Base-by-base conservation (phyloP, 495 filamentous ascomycete genomes). In the Parathielavia hyrcaniae region DNA sequence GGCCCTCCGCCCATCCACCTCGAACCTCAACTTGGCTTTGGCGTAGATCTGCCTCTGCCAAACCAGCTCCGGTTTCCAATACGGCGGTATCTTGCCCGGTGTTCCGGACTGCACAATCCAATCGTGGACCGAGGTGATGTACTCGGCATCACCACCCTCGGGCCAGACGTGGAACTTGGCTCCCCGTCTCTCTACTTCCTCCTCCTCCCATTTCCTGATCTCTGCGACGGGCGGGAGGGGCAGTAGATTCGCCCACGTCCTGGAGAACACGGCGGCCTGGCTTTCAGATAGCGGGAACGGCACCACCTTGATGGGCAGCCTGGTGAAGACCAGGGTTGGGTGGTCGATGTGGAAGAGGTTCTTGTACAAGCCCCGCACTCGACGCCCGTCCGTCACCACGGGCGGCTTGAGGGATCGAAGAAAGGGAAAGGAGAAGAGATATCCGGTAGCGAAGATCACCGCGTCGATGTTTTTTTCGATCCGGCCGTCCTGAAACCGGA, bases 221-320 rank as follows among this genome's bases (percentile, higher is more conserved):
- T 83, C 81, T 9, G 68, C 65, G 13, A 59, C 63, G 0, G 78
- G 61, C 0, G 91, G 92, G 10, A 95, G 73, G 0, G 61, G 61
- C 3, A 96, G 75, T 0, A 83, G 71, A 32, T 82, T 81, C 0
- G 87, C 81, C 82, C 84, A 95, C 2, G 90, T 79, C 5, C 89
- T 80, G 13, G 90, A 83, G 55, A 96, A 79, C 3, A 87, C 77
- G 11, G 89, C 84, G 4, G 82, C 84, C 67, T 96, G 91, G n/a
- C 79, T 81, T 66, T 96, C 88, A 1, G 83, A 75, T 7, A 91
- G 64, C 4, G 87, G 85, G 64, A 96, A 96, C 3, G 92, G 91
- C 23, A 95, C 85, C 12, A 95, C 82, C 59, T 87, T 86, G 59
- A 89, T 86, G 4, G 85, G 82, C 20, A 97, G 72, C 0, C 80